phyloP scores from a whole-genome alignment of 129 eudicot species.

The Scalesia atractyloides region DNA sequence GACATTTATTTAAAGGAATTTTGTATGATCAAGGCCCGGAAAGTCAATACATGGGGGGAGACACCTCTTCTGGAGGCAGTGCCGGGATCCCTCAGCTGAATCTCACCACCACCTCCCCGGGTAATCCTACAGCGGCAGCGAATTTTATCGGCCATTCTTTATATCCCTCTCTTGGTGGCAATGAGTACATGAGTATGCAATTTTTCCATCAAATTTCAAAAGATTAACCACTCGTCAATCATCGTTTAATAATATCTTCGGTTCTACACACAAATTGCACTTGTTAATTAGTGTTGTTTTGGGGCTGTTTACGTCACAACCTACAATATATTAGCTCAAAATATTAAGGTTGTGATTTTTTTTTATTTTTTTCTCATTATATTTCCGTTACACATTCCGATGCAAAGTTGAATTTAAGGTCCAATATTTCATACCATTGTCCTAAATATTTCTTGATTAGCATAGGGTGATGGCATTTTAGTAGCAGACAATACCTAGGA shows the following conservation, averaged over 20 bases:
- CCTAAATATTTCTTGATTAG: slow-evolving; percentile 25
- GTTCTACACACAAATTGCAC: slow-evolving; percentile 30
- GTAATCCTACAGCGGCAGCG: slow-evolving; percentile 35
- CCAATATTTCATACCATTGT: slow-evolving; percentile 18
- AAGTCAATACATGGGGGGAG: slow-evolving; percentile 54
- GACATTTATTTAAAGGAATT: slow-evolving; percentile 84
- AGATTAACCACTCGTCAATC: slow-evolving; percentile 33
- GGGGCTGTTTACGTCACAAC: slow-evolving; percentile 24
- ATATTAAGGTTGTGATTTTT: slow-evolving; percentile 20
- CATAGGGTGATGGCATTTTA: slow-evolving; percentile 34
- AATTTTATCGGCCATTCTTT: slow-evolving; percentile 53
- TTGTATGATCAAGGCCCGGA: slow-evolving; percentile 83
- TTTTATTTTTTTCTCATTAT: neutral
- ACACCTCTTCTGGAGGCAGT: slow-evolving; percentile 73
- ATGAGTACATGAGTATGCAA: slow-evolving; percentile 82
- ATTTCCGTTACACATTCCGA: slow-evolving; percentile 29
- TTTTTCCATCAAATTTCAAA: slow-evolving; percentile 80
- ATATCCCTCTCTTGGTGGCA: slow-evolving; percentile 57
- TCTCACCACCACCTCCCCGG: slow-evolving; percentile 46
- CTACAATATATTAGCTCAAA: slow-evolving; percentile 18
- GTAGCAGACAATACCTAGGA: slow-evolving; percentile 40
- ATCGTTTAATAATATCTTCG: slow-evolving; percentile 2
- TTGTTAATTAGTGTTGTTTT: slow-evolving; percentile 25
- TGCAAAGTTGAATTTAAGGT: slow-evolving; percentile 40
- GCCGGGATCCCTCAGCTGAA: slow-evolving; percentile 54